Percentiles rank a stretch among this genome's conserved stretches.
phyloP scores from a whole-genome alignment of 2,329 filamentous ascomycete genomes.

The Pestalotiopsis sp. region DNA sequence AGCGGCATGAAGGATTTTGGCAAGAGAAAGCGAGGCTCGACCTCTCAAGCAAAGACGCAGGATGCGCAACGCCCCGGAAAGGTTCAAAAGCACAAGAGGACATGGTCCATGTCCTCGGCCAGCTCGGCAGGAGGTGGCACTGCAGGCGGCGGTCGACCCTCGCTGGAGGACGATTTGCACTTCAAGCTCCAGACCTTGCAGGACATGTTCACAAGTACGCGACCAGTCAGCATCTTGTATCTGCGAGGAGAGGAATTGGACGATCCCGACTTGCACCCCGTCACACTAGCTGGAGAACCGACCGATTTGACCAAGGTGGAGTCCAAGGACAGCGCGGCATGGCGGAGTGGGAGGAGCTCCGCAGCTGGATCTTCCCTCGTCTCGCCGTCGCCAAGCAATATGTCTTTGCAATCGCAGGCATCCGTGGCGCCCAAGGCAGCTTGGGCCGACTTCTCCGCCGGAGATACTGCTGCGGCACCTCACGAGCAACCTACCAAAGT shows the following conservation, averaged over 20 bases:
- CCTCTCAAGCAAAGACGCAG: slow-evolving; percentile 42
- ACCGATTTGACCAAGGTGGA: slow-evolving; percentile 58
- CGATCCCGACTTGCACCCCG: slow-evolving; percentile 77
- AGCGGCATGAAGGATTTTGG: slow-evolving; percentile 66
- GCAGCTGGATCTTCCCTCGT: slow-evolving; percentile 62
- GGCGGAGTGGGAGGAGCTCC: slow-evolving; percentile 58
- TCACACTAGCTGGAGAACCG: slow-evolving; percentile 69
- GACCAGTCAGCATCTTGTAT: slow-evolving; percentile 76
- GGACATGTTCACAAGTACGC: slow-evolving; percentile 86
- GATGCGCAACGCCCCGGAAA: slow-evolving; percentile 71
- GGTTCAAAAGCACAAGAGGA: slow-evolving; percentile 84
- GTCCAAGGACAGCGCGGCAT: slow-evolving; percentile 47
- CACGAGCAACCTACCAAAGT: slow-evolving; percentile 55
- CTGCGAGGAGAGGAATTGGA: slow-evolving; percentile 75
- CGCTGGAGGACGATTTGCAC: slow-evolving; percentile 73
- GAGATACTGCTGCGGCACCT: slow-evolving; percentile 44
- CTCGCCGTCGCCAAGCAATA: slow-evolving; percentile 66
- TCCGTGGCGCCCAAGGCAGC: slow-evolving; percentile 43
- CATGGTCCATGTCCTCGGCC: slow-evolving; percentile 89
- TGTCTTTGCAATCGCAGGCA: slow-evolving; percentile 60
- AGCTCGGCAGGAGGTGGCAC: slow-evolving; percentile 56
- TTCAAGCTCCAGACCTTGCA: slow-evolving; percentile 76
- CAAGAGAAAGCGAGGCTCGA: slow-evolving; percentile 60
- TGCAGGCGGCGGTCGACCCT: slow-evolving; percentile 46
- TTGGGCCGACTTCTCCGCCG: slow-evolving; percentile 60